Evolutionary conservation across 2,329 filamentous ascomycete species (phyloP).

Genomic region (Alternaria tenuissima): DNA sequence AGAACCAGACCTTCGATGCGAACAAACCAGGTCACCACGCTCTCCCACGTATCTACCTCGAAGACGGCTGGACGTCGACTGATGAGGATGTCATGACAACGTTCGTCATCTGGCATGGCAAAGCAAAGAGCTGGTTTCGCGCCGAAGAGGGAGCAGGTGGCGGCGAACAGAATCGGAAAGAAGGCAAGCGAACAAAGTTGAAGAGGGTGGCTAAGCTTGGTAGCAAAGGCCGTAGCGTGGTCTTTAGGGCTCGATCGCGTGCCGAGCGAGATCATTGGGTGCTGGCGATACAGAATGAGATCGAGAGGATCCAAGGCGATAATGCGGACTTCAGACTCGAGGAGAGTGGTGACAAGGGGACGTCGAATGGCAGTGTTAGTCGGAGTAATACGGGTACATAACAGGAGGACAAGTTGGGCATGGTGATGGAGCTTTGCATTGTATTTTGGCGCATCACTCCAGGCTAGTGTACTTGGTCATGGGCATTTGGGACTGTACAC

Average conservation of each 20-base stretch:
- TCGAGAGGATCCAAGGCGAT: constrained; percentile 64
- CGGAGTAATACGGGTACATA: neutral
- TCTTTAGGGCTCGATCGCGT: constrained; percentile 71
- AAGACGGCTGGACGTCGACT: constrained; percentile 67
- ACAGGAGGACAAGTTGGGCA: neutral
- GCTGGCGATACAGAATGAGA: constrained; percentile 70
- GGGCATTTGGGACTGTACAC: neutral
- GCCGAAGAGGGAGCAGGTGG: constrained; percentile 45
- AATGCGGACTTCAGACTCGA: constrained; percentile 57
- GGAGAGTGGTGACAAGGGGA: constrained; percentile 24
- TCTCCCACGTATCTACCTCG: constrained; percentile 66
- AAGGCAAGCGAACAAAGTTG: constrained; percentile 59
- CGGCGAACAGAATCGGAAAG: constrained; percentile 40
- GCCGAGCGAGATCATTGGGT: constrained; percentile 75
- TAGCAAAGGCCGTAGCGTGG: constrained; percentile 67
- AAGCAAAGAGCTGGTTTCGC: constrained; percentile 64
- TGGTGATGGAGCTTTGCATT: neutral
- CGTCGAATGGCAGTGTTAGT: neutral
- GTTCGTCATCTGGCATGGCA: constrained; percentile 72
- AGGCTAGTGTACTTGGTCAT: neutral
- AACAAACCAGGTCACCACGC: constrained; percentile 68
- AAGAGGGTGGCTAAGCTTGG: constrained; percentile 69
- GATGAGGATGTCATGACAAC: constrained; percentile 73
- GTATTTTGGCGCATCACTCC: neutral
- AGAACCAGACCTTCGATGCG: constrained; percentile 70